Conservation (phyloP, 176 grass and related monocot genomes). For the Miscanthus lutarioriparius region DNA sequence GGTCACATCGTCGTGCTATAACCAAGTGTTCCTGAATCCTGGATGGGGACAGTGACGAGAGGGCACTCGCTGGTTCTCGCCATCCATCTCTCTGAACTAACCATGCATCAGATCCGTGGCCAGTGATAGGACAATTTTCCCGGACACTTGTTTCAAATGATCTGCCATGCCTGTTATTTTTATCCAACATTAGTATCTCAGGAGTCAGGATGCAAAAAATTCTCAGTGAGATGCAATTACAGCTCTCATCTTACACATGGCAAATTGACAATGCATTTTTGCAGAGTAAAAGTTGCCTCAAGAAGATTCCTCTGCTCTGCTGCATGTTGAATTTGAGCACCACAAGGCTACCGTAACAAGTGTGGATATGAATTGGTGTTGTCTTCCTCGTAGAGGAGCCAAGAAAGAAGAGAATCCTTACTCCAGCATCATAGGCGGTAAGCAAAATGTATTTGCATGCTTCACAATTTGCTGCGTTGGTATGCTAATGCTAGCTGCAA, state of each 20-base stretch:
- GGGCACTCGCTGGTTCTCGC: too few relatives aligned
- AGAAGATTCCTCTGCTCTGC: neutral
- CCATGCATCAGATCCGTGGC: neutral
- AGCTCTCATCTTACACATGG: neutral
- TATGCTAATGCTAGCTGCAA: neutral
- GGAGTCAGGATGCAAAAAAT: neutral
- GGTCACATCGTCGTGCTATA: neutral
- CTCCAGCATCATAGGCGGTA: constrained; percentile 52
- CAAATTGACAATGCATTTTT: neutral
- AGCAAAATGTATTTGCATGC: neutral
- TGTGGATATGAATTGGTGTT: constrained; percentile 68
- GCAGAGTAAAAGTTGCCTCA: constrained; percentile 7
- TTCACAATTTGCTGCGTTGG: neutral
- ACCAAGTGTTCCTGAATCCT: neutral
- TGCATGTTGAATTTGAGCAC: constrained; percentile 26
- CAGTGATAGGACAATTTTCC: too few relatives aligned
- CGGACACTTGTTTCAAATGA: too few relatives aligned
- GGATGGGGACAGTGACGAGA: neutral
- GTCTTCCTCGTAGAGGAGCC: constrained; percentile 33
- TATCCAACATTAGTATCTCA: neutral
- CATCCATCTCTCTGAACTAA: neutral
- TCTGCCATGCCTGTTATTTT: too few relatives aligned
- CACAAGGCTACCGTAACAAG: neutral
- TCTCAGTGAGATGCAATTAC: neutral
- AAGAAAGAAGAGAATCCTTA: constrained; percentile 27